phyloP scores from a whole-genome alignment of 352 stramenopile genomes.

The Globisporangium yorkense region DNA sequence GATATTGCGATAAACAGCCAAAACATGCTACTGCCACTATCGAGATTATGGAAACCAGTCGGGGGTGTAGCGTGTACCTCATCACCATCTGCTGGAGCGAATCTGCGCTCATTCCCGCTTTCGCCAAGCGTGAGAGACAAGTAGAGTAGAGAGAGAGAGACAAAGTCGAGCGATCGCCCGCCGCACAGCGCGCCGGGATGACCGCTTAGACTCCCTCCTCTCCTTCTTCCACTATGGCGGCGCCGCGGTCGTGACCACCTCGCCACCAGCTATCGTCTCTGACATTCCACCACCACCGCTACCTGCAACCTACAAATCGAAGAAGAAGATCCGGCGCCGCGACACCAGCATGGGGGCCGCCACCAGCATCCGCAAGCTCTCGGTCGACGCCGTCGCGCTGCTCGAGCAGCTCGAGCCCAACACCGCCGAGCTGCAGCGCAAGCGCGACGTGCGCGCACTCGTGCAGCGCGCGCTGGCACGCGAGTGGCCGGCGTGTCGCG shows the following conservation, averaged over 20 bases:
- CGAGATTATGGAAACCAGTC: background rate
- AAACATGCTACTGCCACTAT: too few species aligned
- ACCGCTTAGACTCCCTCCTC: background rate
- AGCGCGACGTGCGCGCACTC: conserved; percentile 34
- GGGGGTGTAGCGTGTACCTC: background rate
- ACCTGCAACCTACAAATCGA: conserved; percentile 2
- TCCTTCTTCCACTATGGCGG: background rate
- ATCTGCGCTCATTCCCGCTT: conserved; percentile 1
- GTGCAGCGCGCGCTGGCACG: conserved; percentile 46
- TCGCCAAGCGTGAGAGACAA: background rate
- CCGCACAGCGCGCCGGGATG: background rate
- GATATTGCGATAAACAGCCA: too few species aligned
- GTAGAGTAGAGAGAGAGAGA: background rate
- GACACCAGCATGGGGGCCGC: conserved; percentile 55
- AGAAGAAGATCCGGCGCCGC: background rate
- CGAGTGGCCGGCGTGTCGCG: conserved; percentile 43
- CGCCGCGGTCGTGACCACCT: background rate
- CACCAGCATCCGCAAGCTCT: conserved; percentile 78
- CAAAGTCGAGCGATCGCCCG: background rate
- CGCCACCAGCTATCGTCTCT: background rate
- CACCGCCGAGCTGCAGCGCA: conserved; percentile 35
- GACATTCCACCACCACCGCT: background rate
- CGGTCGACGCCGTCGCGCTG: conserved; percentile 71
- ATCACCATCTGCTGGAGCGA: background rate
- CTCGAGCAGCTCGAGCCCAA: conserved; percentile 81